Evolutionary conservation across 129 eudicot genomes (phyloP).

Genomic region (Logfia minima): DNA sequence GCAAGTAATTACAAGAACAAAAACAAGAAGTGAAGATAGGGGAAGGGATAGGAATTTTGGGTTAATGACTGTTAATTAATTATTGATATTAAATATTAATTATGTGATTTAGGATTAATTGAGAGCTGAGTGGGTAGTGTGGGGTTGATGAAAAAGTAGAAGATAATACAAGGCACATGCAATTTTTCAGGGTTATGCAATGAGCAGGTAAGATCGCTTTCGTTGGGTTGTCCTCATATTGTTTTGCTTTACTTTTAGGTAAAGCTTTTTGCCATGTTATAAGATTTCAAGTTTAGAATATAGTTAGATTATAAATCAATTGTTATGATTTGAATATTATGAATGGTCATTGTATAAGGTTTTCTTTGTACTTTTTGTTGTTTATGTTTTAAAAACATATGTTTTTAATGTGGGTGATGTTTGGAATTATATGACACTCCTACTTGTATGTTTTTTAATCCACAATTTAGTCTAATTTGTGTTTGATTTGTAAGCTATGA

Average conservation of each 20-base stretch:
- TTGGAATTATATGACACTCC: too few species aligned
- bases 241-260: slow-evolving; percentile 32
- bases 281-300: slow-evolving; percentile 3
- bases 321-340: slow-evolving; percentile 27
- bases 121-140: background rate
- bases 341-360: slow-evolving; percentile 16
- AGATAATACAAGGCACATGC: slow-evolving; percentile 42
- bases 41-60: background rate
- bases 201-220: slow-evolving; percentile 44
- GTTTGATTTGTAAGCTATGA: too few species aligned
- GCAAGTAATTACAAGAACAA: slow-evolving; percentile 52
- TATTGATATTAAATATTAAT: slow-evolving; percentile 1
- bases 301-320: background rate
- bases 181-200: slow-evolving; percentile 20
- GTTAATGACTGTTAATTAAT: slow-evolving; percentile 19
- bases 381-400: background rate
- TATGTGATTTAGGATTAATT: slow-evolving; percentile 9
- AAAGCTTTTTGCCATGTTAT: slow-evolving; percentile 7
- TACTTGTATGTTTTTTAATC: too few species aligned
- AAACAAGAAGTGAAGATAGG: slow-evolving; percentile 39
- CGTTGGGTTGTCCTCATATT: slow-evolving; percentile 40
- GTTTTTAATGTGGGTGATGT: background rate
- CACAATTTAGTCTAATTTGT: too few species aligned
- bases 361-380: slow-evolving; percentile 29
- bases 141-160: slow-evolving; percentile 34